phyloP scores from a whole-genome alignment of 2,329 filamentous ascomycete species.

The Paraphoma sp. region DNA sequence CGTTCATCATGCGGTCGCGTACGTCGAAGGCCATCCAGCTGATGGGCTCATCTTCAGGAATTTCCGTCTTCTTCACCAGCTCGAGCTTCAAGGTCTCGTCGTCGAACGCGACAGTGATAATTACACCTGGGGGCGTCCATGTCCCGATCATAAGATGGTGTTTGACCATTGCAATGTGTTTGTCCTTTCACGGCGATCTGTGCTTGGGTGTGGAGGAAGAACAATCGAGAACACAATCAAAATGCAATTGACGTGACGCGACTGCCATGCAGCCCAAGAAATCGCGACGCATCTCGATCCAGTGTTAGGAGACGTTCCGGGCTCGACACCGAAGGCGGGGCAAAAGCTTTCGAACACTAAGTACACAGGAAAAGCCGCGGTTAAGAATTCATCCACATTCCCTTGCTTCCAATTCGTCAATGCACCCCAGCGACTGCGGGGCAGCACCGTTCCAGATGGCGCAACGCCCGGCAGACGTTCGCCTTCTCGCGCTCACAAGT shows the following conservation, averaged over 20 bases:
- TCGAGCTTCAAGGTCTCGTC: constrained; percentile 77
- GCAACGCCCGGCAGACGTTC: constrained; percentile 26
- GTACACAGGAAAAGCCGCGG: constrained; percentile 25
- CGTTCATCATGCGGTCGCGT: constrained; percentile 42
- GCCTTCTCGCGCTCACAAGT: constrained; percentile 2
- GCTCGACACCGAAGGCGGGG: constrained; percentile 32
- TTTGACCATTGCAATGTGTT: constrained; percentile 63
- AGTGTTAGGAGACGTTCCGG: constrained; percentile 14
- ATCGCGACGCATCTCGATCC: constrained; percentile 14
- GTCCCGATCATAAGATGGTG: constrained; percentile 93
- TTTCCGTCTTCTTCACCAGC: constrained; percentile 80
- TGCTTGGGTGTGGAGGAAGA: neutral
- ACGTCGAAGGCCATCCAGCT: constrained; percentile 94
- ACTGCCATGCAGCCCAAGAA: constrained; percentile 6
- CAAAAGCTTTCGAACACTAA: constrained; percentile 7
- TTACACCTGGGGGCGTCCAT: constrained; percentile 87
- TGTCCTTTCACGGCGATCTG: neutral
- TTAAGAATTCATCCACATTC: constrained; percentile 32
- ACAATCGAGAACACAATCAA: neutral
- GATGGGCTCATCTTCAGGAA: constrained; percentile 83
- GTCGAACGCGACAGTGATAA: constrained; percentile 89
- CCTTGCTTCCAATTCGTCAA: constrained; percentile 64
- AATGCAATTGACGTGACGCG: neutral
- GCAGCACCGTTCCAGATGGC: constrained; percentile 15
- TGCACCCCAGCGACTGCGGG: constrained; percentile 20